These are phyloP conservation scores for Arabidopsis lyrata DNA, from an alignment of 441 rosid genomes.

Conservation along the genomic window DNA sequence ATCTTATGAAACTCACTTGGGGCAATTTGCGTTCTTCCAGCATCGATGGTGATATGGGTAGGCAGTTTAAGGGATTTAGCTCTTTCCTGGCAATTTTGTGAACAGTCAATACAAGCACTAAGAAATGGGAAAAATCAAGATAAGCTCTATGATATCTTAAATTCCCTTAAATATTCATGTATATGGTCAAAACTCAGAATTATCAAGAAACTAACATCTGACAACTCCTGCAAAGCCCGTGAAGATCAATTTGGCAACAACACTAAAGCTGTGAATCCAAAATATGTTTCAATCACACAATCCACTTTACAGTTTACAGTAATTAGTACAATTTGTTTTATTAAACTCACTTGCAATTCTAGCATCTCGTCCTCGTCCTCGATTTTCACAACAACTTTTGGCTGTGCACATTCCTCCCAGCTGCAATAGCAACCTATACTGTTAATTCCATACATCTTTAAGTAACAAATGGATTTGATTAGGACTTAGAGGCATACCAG, in stretches of 20 bases:
- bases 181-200: background rate
- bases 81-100: conserved; percentile 69
- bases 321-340: background rate
- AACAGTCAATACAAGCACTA: conserved; percentile 15
- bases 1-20: conserved; percentile 73
- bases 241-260: conserved; percentile 34
- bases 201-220: conserved; percentile 29
- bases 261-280: conserved; percentile 27
- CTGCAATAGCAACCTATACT: conserved; percentile 50
- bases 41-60: conserved; percentile 94
- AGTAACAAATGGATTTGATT: conserved; percentile 15
- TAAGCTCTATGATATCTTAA: conserved; percentile 15
- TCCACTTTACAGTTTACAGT: conserved; percentile 15
- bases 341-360: conserved; percentile 76
- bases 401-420: conserved; percentile 97
- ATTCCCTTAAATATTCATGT: background rate
- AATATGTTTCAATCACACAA: conserved; percentile 14
- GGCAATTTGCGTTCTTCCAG: conserved; percentile 98
- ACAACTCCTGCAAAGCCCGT: conserved; percentile 17
- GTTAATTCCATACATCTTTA: conserved; percentile 1
- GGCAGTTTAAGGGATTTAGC: conserved; percentile 86
- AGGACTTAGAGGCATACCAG: conserved; percentile 54
- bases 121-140: background rate
- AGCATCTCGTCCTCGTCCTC: conserved; percentile 93
- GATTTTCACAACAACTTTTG: conserved; percentile 94